A percentile compares a stretch with the other conserved stretches of the same genome.
Evolutionary conservation across 2,329 filamentous ascomycete species (phyloP).

Genomic region (Stagonosporopsis chrysanthemi): DNA sequence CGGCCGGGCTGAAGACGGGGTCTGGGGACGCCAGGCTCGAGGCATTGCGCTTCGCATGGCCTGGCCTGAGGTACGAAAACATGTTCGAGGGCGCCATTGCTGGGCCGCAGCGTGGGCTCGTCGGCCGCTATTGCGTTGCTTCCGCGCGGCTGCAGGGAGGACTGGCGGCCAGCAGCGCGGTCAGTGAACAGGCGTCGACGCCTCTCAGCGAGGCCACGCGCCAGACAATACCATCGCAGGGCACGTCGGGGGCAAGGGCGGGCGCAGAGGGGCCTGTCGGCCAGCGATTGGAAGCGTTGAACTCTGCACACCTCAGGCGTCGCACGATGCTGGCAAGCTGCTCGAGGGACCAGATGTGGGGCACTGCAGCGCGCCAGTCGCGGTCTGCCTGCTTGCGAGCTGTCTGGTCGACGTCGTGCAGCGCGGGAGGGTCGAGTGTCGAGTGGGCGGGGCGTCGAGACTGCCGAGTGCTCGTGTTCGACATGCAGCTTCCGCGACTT

Average conservation of each 20-base stretch:
- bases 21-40: slow-evolving; percentile 47
- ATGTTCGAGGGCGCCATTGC: slow-evolving; percentile 51
- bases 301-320: slow-evolving; percentile 18
- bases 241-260: slow-evolving; percentile 1
- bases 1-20: slow-evolving; percentile 35
- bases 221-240: slow-evolving; percentile 37
- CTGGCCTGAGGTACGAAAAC: slow-evolving; percentile 51
- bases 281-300: slow-evolving; percentile 9
- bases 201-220: slow-evolving; percentile 48
- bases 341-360: slow-evolving; percentile 13
- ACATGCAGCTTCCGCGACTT: slow-evolving; percentile 8
- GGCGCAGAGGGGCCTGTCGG: slow-evolving; percentile 8
- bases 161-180: slow-evolving; percentile 10
- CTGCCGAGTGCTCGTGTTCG: slow-evolving; percentile 7
- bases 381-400: not conserved
- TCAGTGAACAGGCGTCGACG: slow-evolving; percentile 16
- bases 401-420: slow-evolving; percentile 5
- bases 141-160: slow-evolving; percentile 16
- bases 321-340: slow-evolving; percentile 18
- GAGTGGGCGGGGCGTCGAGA: not conserved
- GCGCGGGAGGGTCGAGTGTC: not conserved
- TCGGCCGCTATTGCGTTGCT: slow-evolving; percentile 28
- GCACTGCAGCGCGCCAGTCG: slow-evolving; percentile 5
- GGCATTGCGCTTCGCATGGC: slow-evolving; percentile 50
- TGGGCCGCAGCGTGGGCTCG: slow-evolving; percentile 21